Base-by-base conservation (phyloP, 306 rosid species). In the Purshia tridentata region DNA sequence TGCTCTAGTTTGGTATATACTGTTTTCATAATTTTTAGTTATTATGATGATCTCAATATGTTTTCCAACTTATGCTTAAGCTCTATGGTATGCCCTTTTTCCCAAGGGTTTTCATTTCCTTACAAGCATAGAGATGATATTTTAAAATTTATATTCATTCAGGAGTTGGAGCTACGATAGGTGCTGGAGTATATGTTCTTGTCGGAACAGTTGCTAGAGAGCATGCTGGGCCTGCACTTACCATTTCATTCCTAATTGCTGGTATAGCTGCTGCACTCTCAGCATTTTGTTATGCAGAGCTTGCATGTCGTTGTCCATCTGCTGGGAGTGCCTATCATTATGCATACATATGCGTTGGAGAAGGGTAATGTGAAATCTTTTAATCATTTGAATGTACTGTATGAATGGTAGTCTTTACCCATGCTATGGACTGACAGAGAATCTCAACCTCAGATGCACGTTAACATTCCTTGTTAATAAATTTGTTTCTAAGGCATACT, bases 311-410 rank as follows among this genome's bases (percentile, higher is more conserved):
- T 6, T 93, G 92, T 56, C 97, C 98, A 40, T 93, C 97, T 41
- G 97, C 98, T 41, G 98, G 98, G 29, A 93, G 98, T 78, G 98
- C 98, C 9, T 93, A 93, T 81, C 98, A 90, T 74, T 93, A 93
- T 74, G 79, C 98, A 15, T 93, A 91, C 86, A 91, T 91, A 66
- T 93, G 93, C 61, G 81, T 91, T 60, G 98, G 98, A 67, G 98
- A 93, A 87, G 97, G 97, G 98, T 88, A 88, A 20, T 68, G 18
- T 60, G 37, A 4, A 41, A 40, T 40, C 14, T 40, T n/a, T 62
- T 62, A 16, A 41, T 62, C 47, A 40, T 16, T 62, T 40, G 49
- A 62, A 62, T 35, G 45, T 6, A 44, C 47, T 44, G 47, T 44
- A 44, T 44, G 47, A 44, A 44, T 56, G 15, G 12, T 56, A 56